Evolutionary conservation across 179 eudicot genomes (phyloP).

Genomic region (Silene coronaria): DNA sequence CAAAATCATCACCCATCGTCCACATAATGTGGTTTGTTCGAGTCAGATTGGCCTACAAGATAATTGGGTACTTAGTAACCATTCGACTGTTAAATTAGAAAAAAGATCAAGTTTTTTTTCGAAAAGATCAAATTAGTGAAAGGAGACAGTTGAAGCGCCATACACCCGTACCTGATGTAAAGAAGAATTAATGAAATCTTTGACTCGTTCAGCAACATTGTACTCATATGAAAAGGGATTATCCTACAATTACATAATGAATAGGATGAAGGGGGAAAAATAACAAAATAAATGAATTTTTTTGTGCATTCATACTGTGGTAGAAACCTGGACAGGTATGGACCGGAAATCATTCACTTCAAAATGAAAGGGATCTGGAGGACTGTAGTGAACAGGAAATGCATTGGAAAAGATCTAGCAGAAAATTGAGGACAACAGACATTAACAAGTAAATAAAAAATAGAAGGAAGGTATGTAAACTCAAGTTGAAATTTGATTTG

Average conservation of each 20-base stretch:
- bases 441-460: not conserved
- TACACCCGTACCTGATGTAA: constrained; percentile 44
- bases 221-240: constrained; percentile 57
- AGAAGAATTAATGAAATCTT: constrained; percentile 64
- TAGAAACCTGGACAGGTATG: constrained; percentile 68
- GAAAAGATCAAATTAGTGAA: not conserved
- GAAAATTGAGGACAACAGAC: not conserved
- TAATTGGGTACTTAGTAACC: constrained; percentile 8
- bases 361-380: constrained; percentile 70
- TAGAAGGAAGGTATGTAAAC: not conserved
- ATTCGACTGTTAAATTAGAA: not conserved
- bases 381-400: constrained; percentile 70
- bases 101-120: not conserved
- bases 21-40: constrained; percentile 89
- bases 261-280: constrained; percentile 8
- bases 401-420: constrained; percentile 73
- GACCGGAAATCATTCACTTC: constrained; percentile 48
- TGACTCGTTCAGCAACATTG: constrained; percentile 63
- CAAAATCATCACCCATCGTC: constrained; percentile 96
- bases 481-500: not conserved
- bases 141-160: not conserved
- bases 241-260: constrained; percentile 44
- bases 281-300: not conserved
- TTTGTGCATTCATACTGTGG: not conserved
- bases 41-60: constrained; percentile 68